Evolutionary conservation across 306 rosid genomes (phyloP), one percentile per base, ranked within the genome.

Genomic region (Purshia tridentata): DNA sequence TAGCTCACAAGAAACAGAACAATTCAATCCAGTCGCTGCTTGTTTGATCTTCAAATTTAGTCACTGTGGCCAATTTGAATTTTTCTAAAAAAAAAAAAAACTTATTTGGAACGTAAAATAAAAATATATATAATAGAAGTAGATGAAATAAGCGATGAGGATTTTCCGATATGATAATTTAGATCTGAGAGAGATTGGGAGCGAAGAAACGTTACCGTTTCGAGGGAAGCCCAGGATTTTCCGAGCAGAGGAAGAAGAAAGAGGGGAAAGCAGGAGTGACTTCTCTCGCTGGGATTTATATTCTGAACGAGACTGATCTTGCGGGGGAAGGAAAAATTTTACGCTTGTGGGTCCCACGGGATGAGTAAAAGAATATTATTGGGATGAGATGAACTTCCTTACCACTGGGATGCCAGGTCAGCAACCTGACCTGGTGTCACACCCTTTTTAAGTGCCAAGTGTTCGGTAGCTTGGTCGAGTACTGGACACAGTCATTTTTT

Each of bases 121-220:
- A 10, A 23, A n/a, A 54, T 23, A 5, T 9, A 0, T 0, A 70
- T 22, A 2, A 12, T 2, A 52, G 10, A 6, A 51, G n/a, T 8
- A 6, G 22, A 20, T 50, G 60, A 39, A 53, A 66, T 19, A 4
- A 13, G 41, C 20, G 29, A 9, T n/a, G 10, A 6, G 49, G 51
- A 15, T 3, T 10, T 0, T 0, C n/a, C 11, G 23, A 18, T 12
- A 13, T 51, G 35, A 23, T 3, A 54, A 74, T 9, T 69, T 81
- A 76, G 74, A 76, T 70, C 74, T 72, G 58, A 37, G 67, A 64
- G 65, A 56, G 63, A 70, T 2, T 18, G 22, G 76, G 45, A 70
- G 22, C 42, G 29, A 55, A 11, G 69, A 76, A 48, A 55, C 70
- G 67, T 37, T 29, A 60, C 79, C 78, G 72, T 67, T 53, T 72